Conservation (phyloP, 192 early-diverging fungal species). For the Rhizophagus sp. region DNA sequence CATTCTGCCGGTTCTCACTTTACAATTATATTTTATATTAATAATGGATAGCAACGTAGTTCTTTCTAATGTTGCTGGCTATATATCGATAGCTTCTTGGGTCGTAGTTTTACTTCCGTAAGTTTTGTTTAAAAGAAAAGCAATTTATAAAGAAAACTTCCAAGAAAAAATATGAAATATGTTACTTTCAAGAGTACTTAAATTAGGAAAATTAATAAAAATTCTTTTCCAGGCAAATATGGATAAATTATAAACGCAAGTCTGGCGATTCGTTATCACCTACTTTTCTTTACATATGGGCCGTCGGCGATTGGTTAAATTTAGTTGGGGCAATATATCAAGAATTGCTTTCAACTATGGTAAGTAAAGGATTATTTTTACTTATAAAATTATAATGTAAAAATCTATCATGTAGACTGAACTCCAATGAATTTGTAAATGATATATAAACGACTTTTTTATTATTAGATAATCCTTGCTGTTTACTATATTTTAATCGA, state of each 20-base stretch:
- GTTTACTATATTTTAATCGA: not conserved
- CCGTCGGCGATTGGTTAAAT: conserved; percentile 77
- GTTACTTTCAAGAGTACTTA: too few relatives aligned
- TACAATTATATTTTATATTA: too few relatives aligned
- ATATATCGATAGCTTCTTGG: not conserved
- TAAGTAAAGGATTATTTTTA: conserved; percentile 30
- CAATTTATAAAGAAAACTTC: too few relatives aligned
- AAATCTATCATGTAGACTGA: too few relatives aligned
- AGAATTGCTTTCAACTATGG: conserved; percentile 68
- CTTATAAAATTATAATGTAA: too few relatives aligned
- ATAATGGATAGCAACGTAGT: not conserved
- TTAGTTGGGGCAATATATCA: conserved; percentile 73
- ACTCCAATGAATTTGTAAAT: too few relatives aligned
- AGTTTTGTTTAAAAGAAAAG: not conserved
- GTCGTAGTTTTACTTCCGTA: not conserved
- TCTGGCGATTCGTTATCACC: conserved; percentile 76
- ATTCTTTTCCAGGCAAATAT: conserved; percentile 60
- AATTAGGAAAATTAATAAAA: not conserved
- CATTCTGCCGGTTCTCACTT: too few relatives aligned
- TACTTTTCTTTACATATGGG: conserved; percentile 73
- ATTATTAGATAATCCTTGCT: not conserved
- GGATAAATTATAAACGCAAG: conserved; percentile 74
- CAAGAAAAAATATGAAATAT: too few relatives aligned
- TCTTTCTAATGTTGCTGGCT: not conserved
- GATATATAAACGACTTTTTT: not conserved